These are phyloP conservation scores for Pseudognaphalium luteoalbum DNA, from an alignment of 129 eudicot species.

Conservation along the genomic window DNA sequence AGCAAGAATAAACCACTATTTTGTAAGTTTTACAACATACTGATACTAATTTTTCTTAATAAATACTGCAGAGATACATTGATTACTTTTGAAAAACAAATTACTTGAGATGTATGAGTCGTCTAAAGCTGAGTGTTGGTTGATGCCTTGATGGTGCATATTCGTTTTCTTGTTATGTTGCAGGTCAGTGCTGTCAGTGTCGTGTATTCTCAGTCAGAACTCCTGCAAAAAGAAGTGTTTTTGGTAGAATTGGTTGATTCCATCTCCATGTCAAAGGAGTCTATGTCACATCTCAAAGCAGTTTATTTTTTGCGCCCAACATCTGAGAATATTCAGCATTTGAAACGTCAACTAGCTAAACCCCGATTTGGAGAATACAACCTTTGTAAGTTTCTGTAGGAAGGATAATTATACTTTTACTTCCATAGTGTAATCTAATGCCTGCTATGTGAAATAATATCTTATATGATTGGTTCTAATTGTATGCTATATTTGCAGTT, in stretches of 20 bases:
- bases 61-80: neutral
- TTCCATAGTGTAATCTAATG: neutral
- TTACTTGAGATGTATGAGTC: neutral
- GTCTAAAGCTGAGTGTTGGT: neutral
- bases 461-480: constrained; percentile 17
- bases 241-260: constrained; percentile 95
- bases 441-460: constrained; percentile 1
- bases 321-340: constrained; percentile 67
- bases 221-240: constrained; percentile 95
- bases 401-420: neutral
- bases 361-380: constrained; percentile 98
- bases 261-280: constrained; percentile 88
- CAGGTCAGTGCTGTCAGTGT: constrained; percentile 98
- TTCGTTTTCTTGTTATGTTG: constrained; percentile 22
- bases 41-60: neutral
- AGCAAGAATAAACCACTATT: neutral
- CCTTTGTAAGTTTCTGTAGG: constrained; percentile 70
- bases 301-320: constrained; percentile 92
- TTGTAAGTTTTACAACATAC: constrained; percentile 5
- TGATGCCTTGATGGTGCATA: constrained; percentile 1
- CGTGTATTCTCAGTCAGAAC: constrained; percentile 93
- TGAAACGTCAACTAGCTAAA: constrained; percentile 84
- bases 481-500: constrained; percentile 49
- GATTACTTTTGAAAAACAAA: neutral
- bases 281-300: constrained; percentile 98